Conservation (phyloP, 2,329 filamentous ascomycete species). For the Graphilbum sp. region DNA sequence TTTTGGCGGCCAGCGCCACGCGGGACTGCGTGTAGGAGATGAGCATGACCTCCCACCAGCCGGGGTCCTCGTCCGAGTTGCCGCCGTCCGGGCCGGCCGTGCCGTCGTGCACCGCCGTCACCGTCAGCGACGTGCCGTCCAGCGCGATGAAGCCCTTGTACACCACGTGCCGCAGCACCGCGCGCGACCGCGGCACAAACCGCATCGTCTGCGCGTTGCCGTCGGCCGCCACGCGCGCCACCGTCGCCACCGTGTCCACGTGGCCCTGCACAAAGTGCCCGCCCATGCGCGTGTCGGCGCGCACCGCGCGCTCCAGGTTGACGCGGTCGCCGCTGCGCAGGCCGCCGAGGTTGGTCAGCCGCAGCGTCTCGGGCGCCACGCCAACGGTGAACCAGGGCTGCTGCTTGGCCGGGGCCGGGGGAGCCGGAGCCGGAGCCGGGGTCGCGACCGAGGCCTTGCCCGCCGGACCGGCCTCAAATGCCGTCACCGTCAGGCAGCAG, state of each 20-base stretch:
- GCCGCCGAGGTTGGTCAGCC: slow-evolving; percentile 81
- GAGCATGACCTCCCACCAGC: slow-evolving; percentile 94
- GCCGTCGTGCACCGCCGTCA: slow-evolving; percentile 69
- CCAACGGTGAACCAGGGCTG: slow-evolving; percentile 65
- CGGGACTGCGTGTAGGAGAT: slow-evolving; percentile 93
- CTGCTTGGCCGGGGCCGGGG: neutral
- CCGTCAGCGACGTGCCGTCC: slow-evolving; percentile 85
- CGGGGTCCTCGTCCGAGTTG: slow-evolving; percentile 22
- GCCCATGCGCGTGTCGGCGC: slow-evolving; percentile 85
- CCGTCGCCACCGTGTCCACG: slow-evolving; percentile 74
- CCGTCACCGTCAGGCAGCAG: slow-evolving; percentile 79
- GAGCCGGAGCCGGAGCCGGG: too few relatives aligned
- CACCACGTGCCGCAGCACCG: slow-evolving; percentile 70
- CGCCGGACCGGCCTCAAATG: too few relatives aligned
- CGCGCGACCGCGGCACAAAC: slow-evolving; percentile 49
- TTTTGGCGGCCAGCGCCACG: slow-evolving; percentile 68
- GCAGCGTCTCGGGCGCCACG: slow-evolving; percentile 87
- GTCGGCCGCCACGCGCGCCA: slow-evolving; percentile 58
- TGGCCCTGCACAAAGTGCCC: slow-evolving; percentile 97
- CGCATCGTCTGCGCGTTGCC: slow-evolving; percentile 84
- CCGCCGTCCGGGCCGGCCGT: neutral
- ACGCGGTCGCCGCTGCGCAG: slow-evolving; percentile 51
- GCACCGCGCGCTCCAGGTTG: slow-evolving; percentile 89
- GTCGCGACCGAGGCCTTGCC: too few relatives aligned
- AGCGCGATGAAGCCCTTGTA: slow-evolving; percentile 94